A percentile compares a stretch with the other conserved stretches of the same genome.
Conservation (phyloP, 805 yeast species). For the Blastobotrys mokoenaii region DNA sequence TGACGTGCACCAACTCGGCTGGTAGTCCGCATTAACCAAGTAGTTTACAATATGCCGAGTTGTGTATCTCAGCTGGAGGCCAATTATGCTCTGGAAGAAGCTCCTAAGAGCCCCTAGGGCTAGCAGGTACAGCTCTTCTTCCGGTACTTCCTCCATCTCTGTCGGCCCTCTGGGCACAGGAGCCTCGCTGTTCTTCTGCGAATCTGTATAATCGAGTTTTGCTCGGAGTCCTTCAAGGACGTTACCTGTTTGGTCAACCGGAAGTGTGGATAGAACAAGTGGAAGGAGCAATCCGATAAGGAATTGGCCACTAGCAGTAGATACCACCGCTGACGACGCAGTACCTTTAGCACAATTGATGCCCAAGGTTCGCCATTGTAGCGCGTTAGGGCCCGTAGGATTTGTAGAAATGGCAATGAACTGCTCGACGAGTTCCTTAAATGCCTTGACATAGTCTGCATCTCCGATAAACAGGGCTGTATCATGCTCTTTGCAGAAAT, state of each 20-base stretch:
- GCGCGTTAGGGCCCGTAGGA: slow-evolving; percentile 11
- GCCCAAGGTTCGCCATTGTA: slow-evolving; percentile 21
- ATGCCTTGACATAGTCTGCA: slow-evolving; percentile 42
- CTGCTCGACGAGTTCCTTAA: slow-evolving; percentile 29
- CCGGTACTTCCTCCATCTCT: slow-evolving; percentile 21
- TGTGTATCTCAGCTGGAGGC: slow-evolving; percentile 51
- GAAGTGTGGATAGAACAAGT: slow-evolving; percentile 14
- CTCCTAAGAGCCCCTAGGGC: slow-evolving; percentile 40
- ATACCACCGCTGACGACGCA: slow-evolving; percentile 26
- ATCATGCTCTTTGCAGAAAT: slow-evolving; percentile 45
- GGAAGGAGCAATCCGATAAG: slow-evolving; percentile 17
- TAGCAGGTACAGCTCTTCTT: slow-evolving; percentile 7
- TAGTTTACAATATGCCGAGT: slow-evolving; percentile 45
- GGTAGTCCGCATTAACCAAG: slow-evolving; percentile 27
- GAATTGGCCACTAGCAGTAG: slow-evolving; percentile 18
- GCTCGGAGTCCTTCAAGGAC: neutral
- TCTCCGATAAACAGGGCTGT: slow-evolving; percentile 61
- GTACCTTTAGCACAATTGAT: slow-evolving; percentile 34
- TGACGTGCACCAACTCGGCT: slow-evolving; percentile 42
- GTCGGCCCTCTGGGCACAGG: neutral
- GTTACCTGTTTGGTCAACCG: slow-evolving; percentile 3
- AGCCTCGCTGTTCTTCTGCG: neutral
- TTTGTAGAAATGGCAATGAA: slow-evolving; percentile 5
- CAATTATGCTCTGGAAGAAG: slow-evolving; percentile 55
- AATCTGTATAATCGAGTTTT: neutral